Conservation (phyloP, 2,329 filamentous ascomycete species). For the Penicillium thymicola region DNA sequence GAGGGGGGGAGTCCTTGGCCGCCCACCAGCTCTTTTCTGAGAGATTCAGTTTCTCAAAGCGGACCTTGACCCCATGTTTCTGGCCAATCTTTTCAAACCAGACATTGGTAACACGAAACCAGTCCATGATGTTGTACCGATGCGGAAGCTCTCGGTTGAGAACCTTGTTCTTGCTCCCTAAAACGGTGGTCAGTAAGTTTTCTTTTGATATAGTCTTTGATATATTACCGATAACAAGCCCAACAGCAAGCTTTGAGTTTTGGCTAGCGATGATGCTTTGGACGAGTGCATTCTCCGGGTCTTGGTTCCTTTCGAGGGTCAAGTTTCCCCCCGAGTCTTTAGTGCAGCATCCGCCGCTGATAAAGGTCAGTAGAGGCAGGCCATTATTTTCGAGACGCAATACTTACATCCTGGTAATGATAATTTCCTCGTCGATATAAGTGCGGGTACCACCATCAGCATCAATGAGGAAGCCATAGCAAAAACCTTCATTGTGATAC, state of each 20-base stretch:
- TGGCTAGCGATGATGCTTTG: slow-evolving; percentile 48
- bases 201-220: fast-evolving
- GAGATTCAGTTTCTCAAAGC: slow-evolving; percentile 63
- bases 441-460: slow-evolving; percentile 54
- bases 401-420: slow-evolving; percentile 61
- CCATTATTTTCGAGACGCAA: neutral
- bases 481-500: slow-evolving; percentile 52
- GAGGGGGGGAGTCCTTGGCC: slow-evolving; percentile 30
- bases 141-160: slow-evolving; percentile 53
- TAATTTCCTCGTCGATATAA: slow-evolving; percentile 57
- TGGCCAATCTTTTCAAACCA: slow-evolving; percentile 59
- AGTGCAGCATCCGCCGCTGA: slow-evolving; percentile 54
- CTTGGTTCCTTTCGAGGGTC: slow-evolving; percentile 49
- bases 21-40: slow-evolving; percentile 59
- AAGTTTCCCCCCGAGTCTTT: slow-evolving; percentile 49
- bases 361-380: slow-evolving; percentile 14
- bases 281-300: slow-evolving; percentile 43
- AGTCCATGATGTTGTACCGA: slow-evolving; percentile 64
- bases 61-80: slow-evolving; percentile 53
- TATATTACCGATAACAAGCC: slow-evolving; percentile 52
- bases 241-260: slow-evolving; percentile 50
- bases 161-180: slow-evolving; percentile 52
- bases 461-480: slow-evolving; percentile 59
- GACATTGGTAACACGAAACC: slow-evolving; percentile 64
- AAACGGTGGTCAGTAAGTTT: slow-evolving; percentile 23